Evolutionary conservation across 2,329 filamentous ascomycete genomes (phyloP).

Genomic region (Aspergillus clavatus): DNA sequence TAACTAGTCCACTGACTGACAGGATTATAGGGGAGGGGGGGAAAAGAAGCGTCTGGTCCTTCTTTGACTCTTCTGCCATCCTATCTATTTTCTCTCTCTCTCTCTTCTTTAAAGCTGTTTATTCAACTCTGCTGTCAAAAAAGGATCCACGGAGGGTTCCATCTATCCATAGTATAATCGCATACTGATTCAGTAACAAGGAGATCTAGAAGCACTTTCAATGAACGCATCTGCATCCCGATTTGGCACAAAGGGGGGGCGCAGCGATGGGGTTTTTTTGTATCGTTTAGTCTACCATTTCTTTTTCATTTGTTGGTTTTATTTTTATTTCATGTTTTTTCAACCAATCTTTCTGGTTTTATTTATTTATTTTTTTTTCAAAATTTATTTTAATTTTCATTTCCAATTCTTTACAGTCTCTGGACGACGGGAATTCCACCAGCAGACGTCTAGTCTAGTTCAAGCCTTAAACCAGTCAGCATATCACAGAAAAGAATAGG

Average conservation of each 20-base stretch:
- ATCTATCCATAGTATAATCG: not conserved
- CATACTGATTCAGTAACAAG: slow-evolving; percentile 2
- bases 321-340: too few relatives aligned
- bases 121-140: not conserved
- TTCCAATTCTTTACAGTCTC: not conserved
- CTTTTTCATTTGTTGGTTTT: not conserved
- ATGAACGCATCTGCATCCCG: slow-evolving; percentile 7
- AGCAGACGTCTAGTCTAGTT: not conserved
- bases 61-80: not conserved
- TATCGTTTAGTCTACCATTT: not conserved
- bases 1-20: too few relatives aligned
- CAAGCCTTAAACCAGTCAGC: not conserved
- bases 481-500: slow-evolving; percentile 4
- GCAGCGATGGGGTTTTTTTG: not conserved
- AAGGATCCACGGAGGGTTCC: not conserved
- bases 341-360: too few relatives aligned
- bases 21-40: too few relatives aligned
- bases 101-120: not conserved
- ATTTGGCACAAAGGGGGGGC: slow-evolving; percentile 22
- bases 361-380: not conserved
- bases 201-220: slow-evolving; percentile 1
- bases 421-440: not conserved
- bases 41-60: too few relatives aligned
- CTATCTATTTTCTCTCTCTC: not conserved
- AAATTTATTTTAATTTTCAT: not conserved